These are phyloP conservation scores for Polyporus tsugae DNA, from an alignment of 1,284 basidiomycete species.

Conservation along the genomic window DNA sequence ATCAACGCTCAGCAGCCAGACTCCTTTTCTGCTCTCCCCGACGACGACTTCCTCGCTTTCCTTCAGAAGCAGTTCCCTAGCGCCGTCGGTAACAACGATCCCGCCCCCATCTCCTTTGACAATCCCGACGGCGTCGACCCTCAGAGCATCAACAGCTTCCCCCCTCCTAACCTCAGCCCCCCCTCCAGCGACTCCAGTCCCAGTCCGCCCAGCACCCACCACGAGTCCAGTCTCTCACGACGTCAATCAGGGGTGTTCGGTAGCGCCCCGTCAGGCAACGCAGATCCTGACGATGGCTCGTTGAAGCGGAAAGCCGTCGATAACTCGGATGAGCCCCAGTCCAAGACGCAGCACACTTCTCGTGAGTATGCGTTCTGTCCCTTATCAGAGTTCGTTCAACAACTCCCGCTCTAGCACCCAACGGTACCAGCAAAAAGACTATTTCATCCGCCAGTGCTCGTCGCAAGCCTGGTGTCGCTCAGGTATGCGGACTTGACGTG, in stretches of 20 bases:
- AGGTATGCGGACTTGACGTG: slow-evolving; percentile 35
- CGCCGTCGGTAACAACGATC: slow-evolving; percentile 31
- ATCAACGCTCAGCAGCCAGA: slow-evolving; percentile 60
- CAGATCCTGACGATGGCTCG: slow-evolving; percentile 45
- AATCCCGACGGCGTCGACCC: slow-evolving; percentile 60
- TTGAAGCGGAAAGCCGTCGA: slow-evolving; percentile 81
- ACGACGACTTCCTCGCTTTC: slow-evolving; percentile 80
- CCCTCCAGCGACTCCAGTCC: slow-evolving; percentile 71
- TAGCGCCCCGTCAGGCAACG: slow-evolving; percentile 12
- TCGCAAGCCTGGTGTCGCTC: slow-evolving; percentile 51
- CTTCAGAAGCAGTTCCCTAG: slow-evolving; percentile 75
- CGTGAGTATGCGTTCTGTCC: slow-evolving; percentile 26
- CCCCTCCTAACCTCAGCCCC: slow-evolving; percentile 47
- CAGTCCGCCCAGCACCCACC: slow-evolving; percentile 65
- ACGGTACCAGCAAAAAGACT: slow-evolving; percentile 38
- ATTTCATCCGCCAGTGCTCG: slow-evolving; percentile 39
- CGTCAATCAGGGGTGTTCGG: slow-evolving; percentile 45
- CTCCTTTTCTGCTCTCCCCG: slow-evolving; percentile 68
- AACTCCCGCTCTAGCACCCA: slow-evolving; percentile 27
- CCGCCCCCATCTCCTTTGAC: slow-evolving; percentile 37
- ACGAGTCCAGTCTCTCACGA: slow-evolving; percentile 41
- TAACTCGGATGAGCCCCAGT: slow-evolving; percentile 61
- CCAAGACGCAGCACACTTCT: slow-evolving; percentile 68
- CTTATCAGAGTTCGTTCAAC: slow-evolving; percentile 11
- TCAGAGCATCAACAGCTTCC: slow-evolving; percentile 57